These are phyloP conservation scores for Microstroma glucosiphilum DNA, from an alignment of 1,284 basidiomycete genomes.

Conservation along the genomic window DNA sequence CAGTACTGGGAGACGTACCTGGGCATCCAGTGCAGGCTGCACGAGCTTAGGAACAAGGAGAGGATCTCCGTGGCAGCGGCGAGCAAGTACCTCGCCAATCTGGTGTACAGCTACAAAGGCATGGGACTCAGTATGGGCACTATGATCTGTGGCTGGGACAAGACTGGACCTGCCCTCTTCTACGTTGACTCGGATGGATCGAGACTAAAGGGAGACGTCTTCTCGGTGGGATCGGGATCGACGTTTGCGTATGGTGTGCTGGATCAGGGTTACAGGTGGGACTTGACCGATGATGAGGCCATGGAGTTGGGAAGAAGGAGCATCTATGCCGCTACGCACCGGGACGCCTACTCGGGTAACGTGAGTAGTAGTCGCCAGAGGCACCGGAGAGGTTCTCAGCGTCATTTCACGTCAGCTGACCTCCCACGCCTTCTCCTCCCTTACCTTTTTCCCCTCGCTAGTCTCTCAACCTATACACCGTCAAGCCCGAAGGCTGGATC, in stretches of 20 bases:
- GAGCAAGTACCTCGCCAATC: slow-evolving; percentile 92
- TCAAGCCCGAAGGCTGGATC: slow-evolving; percentile 76
- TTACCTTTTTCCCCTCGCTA: slow-evolving; percentile 19
- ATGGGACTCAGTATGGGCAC: slow-evolving; percentile 99
- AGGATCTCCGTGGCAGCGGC: slow-evolving; percentile 97
- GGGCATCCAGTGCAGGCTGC: slow-evolving; percentile 91
- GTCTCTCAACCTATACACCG: slow-evolving; percentile 89
- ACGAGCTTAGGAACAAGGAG: slow-evolving; percentile 94
- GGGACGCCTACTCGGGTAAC: slow-evolving; percentile 85
- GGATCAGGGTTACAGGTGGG: slow-evolving; percentile 92
- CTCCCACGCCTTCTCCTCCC: neutral
- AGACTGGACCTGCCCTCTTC: slow-evolving; percentile 93
- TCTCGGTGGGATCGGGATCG: slow-evolving; percentile 95
- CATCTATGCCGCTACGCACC: slow-evolving; percentile 92
- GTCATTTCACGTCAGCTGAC: neutral
- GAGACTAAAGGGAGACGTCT: slow-evolving; percentile 88
- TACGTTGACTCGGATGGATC: slow-evolving; percentile 98
- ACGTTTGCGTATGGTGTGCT: slow-evolving; percentile 98
- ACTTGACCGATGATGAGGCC: slow-evolving; percentile 86
- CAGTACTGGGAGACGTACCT: slow-evolving; percentile 98
- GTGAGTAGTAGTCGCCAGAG: slow-evolving; percentile 18
- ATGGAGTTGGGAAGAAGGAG: slow-evolving; percentile 88
- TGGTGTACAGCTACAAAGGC: slow-evolving; percentile 97
- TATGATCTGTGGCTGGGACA: slow-evolving; percentile 99
- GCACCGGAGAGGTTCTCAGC: neutral